These are phyloP conservation scores for Eucalyptus erythrocorys DNA, from an alignment of 345 rosid genomes.

Conservation along the genomic window DNA sequence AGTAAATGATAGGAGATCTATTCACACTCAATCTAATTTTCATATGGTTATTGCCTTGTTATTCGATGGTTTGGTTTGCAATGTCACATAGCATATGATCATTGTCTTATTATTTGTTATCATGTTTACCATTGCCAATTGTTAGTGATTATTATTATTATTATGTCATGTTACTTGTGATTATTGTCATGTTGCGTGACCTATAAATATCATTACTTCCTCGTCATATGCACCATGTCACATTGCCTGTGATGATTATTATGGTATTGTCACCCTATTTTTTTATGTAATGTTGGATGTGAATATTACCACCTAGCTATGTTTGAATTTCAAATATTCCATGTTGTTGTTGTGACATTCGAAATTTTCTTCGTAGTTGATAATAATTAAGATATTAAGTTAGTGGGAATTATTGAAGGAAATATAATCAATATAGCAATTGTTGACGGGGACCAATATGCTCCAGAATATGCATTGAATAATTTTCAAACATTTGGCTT, in stretches of 20 bases:
- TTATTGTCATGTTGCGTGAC: background rate
- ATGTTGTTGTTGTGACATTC: background rate
- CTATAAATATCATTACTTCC: background rate
- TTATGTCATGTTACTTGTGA: background rate
- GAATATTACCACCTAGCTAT: background rate
- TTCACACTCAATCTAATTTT: background rate
- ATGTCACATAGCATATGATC: background rate
- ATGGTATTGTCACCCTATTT: background rate
- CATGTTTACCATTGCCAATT: background rate
- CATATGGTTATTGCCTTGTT: background rate
- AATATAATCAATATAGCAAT: background rate
- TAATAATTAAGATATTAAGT: background rate
- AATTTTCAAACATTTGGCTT: background rate
- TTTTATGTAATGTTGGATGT: background rate
- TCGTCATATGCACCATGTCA: background rate
- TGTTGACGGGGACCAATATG: background rate
- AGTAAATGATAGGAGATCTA: background rate
- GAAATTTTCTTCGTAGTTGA: background rate
- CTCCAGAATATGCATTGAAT: background rate
- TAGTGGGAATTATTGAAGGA: background rate
- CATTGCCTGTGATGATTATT: background rate
- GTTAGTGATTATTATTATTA: background rate
- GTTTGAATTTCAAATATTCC: background rate
- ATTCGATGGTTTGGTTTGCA: background rate
- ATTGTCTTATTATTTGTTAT: background rate